phyloP scores from a whole-genome alignment of 1,139 yeast genomes.

The Protomyces macrosporus region DNA sequence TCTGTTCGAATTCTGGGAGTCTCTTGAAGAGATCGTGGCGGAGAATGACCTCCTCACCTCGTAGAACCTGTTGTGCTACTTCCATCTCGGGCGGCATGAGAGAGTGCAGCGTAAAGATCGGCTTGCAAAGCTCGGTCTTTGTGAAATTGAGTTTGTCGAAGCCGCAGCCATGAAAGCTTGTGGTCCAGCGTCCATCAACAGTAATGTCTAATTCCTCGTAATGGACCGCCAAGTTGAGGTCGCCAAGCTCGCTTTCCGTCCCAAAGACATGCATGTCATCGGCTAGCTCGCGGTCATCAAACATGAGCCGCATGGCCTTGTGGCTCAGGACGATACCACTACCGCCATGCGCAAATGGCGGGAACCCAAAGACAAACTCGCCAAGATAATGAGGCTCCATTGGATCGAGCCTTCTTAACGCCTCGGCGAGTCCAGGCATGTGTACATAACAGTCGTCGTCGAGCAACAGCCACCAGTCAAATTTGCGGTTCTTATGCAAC shows the following conservation, averaged over 20 bases:
- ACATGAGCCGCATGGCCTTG: slow-evolving; percentile 36
- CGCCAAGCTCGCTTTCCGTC: slow-evolving; percentile 39
- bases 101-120: slow-evolving; percentile 34
- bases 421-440: slow-evolving; percentile 35
- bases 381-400: slow-evolving; percentile 31
- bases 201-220: slow-evolving; percentile 30
- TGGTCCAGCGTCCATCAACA: too few relatives aligned
- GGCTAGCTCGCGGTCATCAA: slow-evolving; percentile 32
- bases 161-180: too few relatives aligned
- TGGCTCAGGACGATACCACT: slow-evolving; percentile 40
- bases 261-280: slow-evolving; percentile 34
- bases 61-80: background rate
- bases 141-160: too few relatives aligned
- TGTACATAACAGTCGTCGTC: slow-evolving; percentile 41
- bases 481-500: background rate
- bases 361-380: slow-evolving; percentile 19
- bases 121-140: slow-evolving; percentile 16
- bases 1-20: too few relatives aligned
- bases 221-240: slow-evolving; percentile 38
- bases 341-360: slow-evolving; percentile 42
- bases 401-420: slow-evolving; percentile 35
- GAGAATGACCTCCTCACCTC: slow-evolving; percentile 7
- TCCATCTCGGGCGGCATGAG: slow-evolving; percentile 28
- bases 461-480: slow-evolving; percentile 41
- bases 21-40: background rate